Percentiles rank a stretch among this genome's conserved stretches.
Evolutionary conservation across 2,329 filamentous ascomycete genomes (phyloP).

Genomic region (Fusarium clavum): DNA sequence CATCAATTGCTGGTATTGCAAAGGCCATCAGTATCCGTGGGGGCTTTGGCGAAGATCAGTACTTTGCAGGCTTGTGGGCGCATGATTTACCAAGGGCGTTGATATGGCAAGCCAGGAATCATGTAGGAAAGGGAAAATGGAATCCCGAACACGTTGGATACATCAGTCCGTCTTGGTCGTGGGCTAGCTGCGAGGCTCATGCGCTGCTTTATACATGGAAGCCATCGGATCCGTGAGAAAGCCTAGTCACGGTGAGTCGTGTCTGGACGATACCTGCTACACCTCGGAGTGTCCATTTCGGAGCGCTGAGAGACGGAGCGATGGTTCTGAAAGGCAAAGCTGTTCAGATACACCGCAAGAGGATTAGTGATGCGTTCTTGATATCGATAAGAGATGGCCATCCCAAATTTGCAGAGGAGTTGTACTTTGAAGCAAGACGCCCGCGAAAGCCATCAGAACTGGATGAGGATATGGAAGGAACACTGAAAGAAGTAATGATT

Average conservation of each 20-base stretch:
- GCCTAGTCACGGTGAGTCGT: rapidly evolving
- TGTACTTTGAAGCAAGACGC: not conserved
- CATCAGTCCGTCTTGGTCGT: not conserved
- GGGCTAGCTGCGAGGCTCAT: not conserved
- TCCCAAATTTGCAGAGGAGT: rapidly evolving
- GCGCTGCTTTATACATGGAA: too few relatives aligned
- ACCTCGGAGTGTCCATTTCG: not conserved
- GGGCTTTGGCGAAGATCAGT: not conserved
- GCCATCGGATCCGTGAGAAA: not conserved
- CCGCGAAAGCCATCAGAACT: too few relatives aligned
- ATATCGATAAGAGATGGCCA: not conserved
- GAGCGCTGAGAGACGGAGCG: not conserved
- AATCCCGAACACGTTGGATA: not conserved
- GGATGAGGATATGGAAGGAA: too few relatives aligned
- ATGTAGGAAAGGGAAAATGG: not conserved
- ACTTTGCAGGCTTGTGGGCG: not conserved
- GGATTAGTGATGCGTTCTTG: not conserved
- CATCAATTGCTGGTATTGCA: not conserved
- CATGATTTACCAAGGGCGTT: not conserved
- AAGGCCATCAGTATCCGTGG: not conserved
- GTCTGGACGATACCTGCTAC: not conserved
- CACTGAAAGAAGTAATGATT: not conserved
- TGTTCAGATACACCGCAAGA: not conserved
- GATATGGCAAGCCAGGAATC: not conserved
- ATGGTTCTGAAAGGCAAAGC: not conserved